phyloP scores from a whole-genome alignment of 148 eudicot species.

The Rhododendron griersonianum region DNA sequence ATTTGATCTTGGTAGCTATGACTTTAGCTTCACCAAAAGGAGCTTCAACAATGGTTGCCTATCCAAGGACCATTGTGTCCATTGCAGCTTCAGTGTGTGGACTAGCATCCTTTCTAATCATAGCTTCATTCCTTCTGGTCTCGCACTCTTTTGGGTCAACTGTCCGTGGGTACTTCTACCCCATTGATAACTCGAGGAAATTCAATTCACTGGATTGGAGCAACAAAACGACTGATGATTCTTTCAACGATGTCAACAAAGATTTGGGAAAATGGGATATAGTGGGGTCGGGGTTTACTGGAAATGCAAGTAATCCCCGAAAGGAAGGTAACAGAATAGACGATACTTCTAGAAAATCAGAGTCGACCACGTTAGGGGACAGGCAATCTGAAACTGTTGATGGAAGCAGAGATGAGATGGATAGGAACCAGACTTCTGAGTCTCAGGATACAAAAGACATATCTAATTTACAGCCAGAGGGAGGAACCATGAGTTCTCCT shows the following conservation, averaged over 20 bases:
- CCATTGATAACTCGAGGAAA: constrained; percentile 28
- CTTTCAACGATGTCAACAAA: neutral
- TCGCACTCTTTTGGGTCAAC: constrained; percentile 69
- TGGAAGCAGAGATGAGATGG: neutral
- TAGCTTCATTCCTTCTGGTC: constrained; percentile 62
- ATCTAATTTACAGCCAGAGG: neutral
- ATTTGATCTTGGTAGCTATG: constrained; percentile 28
- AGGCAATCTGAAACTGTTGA: neutral
- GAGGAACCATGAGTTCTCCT: constrained; percentile 1
- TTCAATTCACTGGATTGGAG: constrained; percentile 18
- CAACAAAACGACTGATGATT: constrained; percentile 8
- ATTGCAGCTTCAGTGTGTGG: constrained; percentile 55
- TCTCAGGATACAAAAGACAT: neutral
- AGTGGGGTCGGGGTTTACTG: neutral
- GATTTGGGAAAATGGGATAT: constrained; percentile 2
- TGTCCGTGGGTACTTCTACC: constrained; percentile 57
- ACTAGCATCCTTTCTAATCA: constrained; percentile 60
- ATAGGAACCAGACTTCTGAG: neutral
- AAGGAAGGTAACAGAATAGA: neutral
- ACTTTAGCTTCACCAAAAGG: constrained; percentile 35
- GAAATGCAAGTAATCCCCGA: constrained; percentile 2
- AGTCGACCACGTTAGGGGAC: neutral
- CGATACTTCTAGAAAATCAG: neutral
- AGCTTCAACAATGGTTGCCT: constrained; percentile 25
- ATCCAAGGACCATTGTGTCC: constrained; percentile 58